These are phyloP conservation scores for Ambrosia hybrid DNA, from an alignment of 140 eudicot genomes.

Conservation along the genomic window DNA sequence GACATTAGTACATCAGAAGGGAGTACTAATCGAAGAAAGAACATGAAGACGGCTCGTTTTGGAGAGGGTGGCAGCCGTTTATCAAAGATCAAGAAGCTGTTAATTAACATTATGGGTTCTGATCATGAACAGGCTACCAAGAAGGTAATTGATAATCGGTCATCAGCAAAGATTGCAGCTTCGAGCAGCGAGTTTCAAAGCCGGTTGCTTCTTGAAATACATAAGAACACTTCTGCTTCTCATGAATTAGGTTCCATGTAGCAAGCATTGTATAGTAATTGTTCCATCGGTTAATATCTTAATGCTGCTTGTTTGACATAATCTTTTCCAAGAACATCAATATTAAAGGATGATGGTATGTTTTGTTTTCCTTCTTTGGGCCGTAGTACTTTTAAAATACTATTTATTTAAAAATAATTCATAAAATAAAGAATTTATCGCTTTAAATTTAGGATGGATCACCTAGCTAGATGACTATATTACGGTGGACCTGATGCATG, in stretches of 20 bases:
- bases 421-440: too few species aligned
- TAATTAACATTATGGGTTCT: constrained; percentile 27
- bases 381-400: too few species aligned
- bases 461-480: too few species aligned
- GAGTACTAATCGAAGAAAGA: constrained; percentile 31
- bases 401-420: too few species aligned
- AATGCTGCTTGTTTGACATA: neutral
- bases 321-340: too few species aligned
- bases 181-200: constrained; percentile 30
- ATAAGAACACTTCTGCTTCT: constrained; percentile 36
- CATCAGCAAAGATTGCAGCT: neutral
- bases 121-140: constrained; percentile 7
- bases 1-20: constrained; percentile 22
- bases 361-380: neutral
- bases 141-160: constrained; percentile 7
- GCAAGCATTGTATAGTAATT: constrained; percentile 19
- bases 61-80: constrained; percentile 28
- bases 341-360: too few species aligned
- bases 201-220: constrained; percentile 34
- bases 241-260: constrained; percentile 33
- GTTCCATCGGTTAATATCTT: too few species aligned
- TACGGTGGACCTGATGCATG: too few species aligned
- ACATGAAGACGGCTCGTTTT: constrained; percentile 30
- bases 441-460: too few species aligned
- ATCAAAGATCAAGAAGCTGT: constrained; percentile 41